phyloP scores from a whole-genome alignment of 129 eudicot genomes.

The Ambrosia artemisiifolia region DNA sequence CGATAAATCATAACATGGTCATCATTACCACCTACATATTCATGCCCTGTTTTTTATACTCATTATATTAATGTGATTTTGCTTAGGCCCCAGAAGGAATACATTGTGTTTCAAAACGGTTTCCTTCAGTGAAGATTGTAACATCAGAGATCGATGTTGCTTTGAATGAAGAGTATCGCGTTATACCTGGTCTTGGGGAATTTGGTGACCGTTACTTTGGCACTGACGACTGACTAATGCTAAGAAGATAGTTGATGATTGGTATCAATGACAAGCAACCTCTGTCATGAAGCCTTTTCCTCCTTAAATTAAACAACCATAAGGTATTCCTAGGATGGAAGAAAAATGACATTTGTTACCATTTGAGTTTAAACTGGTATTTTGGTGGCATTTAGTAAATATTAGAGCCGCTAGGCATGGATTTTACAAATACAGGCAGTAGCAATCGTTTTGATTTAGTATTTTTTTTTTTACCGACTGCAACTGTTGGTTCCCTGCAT shows the following conservation, averaged over 20 bases:
- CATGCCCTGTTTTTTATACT: neutral
- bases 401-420: slow-evolving; percentile 17
- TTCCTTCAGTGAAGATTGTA: slow-evolving; percentile 79
- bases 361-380: slow-evolving; percentile 2
- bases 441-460: slow-evolving; percentile 9
- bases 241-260: slow-evolving; percentile 7
- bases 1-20: too few species aligned
- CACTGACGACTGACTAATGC: slow-evolving; percentile 62
- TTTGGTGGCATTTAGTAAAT: slow-evolving; percentile 24
- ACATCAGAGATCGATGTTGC: slow-evolving; percentile 92
- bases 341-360: slow-evolving; percentile 11
- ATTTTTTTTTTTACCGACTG: neutral
- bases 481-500: neutral
- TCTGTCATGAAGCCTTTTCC: neutral
- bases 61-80: neutral
- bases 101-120: slow-evolving; percentile 79
- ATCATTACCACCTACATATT: neutral
- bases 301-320: neutral
- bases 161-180: slow-evolving; percentile 84
- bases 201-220: slow-evolving; percentile 99
- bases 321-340: slow-evolving; percentile 1
- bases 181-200: slow-evolving; percentile 96
- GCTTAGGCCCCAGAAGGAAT: slow-evolving; percentile 92
- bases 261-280: slow-evolving; percentile 1
- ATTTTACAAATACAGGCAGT: slow-evolving; percentile 17